A percentile compares a stretch with the other conserved stretches of the same genome.
Conservation (phyloP, 1,139 yeast genomes). For the Petasospora rhodanensis region DNA sequence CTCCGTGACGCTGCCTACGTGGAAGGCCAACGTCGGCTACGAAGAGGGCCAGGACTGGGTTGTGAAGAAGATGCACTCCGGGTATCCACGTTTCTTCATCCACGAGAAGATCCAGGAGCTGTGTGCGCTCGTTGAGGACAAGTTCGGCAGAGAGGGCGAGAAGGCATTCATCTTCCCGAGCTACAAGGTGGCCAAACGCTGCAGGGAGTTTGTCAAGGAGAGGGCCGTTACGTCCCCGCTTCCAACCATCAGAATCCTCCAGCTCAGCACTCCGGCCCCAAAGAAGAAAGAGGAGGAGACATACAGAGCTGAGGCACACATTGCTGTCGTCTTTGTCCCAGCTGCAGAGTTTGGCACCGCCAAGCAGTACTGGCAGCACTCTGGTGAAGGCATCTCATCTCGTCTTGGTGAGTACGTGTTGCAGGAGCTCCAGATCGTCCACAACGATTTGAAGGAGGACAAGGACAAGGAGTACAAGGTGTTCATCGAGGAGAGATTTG, state of each 20-base stretch:
- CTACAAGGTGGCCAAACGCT: constrained; percentile 73
- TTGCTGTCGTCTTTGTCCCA: constrained; percentile 77
- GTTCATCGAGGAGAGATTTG: constrained; percentile 84
- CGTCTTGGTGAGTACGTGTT: constrained; percentile 82
- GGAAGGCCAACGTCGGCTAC: constrained; percentile 90
- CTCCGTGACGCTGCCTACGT: constrained; percentile 87
- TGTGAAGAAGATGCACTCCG: constrained; percentile 72
- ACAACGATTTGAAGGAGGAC: constrained; percentile 22
- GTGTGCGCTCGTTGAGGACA: constrained; percentile 38
- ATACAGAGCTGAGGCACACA: constrained; percentile 56
- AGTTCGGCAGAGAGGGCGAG: constrained; percentile 78
- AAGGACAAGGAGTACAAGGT: constrained; percentile 52
- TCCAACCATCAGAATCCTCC: constrained; percentile 63
- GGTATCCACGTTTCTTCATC: constrained; percentile 86
- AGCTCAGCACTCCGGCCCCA: constrained; percentile 72
- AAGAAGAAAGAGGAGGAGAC: constrained; percentile 52
- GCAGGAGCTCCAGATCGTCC: constrained; percentile 49
- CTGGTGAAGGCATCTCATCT: constrained; percentile 93
- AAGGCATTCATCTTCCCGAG: constrained; percentile 72
- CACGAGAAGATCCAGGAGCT: constrained; percentile 69
- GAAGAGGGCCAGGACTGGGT: constrained; percentile 90
- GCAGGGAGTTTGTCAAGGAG: constrained; percentile 64
- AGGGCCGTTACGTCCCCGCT: constrained; percentile 28
- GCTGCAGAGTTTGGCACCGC: constrained; percentile 50
- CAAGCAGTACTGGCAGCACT: constrained; percentile 91